Evolutionary conservation across 768 basidiomycete genomes (phyloP).

Genomic region (Trichaptum fuscoviolaceum): DNA sequence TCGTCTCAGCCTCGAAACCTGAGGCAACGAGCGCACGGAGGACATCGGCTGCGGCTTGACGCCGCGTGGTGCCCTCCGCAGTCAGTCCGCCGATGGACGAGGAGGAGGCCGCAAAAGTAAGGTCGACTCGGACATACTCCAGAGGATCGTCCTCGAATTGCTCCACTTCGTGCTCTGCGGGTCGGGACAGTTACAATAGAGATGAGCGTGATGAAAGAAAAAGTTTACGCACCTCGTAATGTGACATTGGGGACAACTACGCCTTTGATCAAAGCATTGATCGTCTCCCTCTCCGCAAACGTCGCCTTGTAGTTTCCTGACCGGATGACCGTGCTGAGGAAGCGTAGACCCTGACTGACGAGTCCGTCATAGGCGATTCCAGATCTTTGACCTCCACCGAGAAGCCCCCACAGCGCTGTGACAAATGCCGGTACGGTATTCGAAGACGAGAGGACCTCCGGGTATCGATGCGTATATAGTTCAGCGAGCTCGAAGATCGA

Average conservation of each 20-base stretch:
- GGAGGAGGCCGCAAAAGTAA: constrained; percentile 55
- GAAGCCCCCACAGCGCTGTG: too few species aligned
- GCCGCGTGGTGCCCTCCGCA: constrained; percentile 74
- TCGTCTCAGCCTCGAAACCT: constrained; percentile 81
- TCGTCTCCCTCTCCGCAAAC: constrained; percentile 47
- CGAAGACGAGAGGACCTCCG: too few species aligned
- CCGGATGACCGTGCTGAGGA: too few species aligned
- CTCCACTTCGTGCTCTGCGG: constrained; percentile 77
- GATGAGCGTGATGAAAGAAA: neutral
- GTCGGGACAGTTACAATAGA: neutral
- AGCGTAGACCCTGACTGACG: too few species aligned
- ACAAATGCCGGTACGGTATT: too few species aligned
- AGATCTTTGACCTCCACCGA: too few species aligned
- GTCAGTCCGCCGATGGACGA: constrained; percentile 33
- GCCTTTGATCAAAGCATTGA: constrained; percentile 80
- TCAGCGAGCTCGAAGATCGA: too few species aligned
- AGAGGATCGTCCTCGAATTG: constrained; percentile 97
- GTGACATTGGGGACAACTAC: constrained; percentile 93
- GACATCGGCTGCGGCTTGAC: constrained; percentile 95
- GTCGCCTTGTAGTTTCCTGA: too few species aligned
- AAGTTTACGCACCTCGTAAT: constrained; percentile 46
- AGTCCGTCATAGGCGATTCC: too few species aligned
- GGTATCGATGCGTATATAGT: too few species aligned
- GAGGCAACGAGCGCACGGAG: constrained; percentile 81
- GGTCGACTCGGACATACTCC: constrained; percentile 87